phyloP scores from a whole-genome alignment of 257 asterid species.

The Apocynum venetum region DNA sequence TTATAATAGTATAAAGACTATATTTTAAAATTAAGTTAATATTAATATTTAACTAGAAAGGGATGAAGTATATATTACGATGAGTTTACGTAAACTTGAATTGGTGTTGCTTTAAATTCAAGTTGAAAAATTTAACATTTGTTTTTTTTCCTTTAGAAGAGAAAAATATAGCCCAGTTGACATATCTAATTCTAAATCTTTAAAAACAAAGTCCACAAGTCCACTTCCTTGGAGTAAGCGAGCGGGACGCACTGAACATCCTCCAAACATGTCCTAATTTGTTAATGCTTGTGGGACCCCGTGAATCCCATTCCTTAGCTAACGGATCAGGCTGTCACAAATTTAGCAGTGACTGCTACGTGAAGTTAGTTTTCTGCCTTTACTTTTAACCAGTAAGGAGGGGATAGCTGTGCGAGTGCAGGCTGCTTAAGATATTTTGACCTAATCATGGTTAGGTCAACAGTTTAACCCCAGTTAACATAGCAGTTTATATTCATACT shows the following conservation, averaged over 20 bases:
- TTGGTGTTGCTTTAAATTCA: too few relatives aligned
- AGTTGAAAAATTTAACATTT: too few relatives aligned
- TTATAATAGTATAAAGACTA: too few relatives aligned
- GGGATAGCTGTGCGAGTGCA: conserved; percentile 4
- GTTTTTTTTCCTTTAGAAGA: too few relatives aligned
- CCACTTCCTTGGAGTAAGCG: background rate
- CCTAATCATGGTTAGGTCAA: conserved; percentile 34
- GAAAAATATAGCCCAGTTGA: too few relatives aligned
- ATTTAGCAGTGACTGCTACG: conserved; percentile 31
- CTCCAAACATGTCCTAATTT: conserved; percentile 21
- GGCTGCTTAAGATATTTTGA: conserved; percentile 28
- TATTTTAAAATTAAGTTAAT: too few relatives aligned
- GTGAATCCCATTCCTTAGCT: background rate
- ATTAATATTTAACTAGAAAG: too few relatives aligned
- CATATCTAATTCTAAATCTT: too few relatives aligned
- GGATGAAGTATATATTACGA: too few relatives aligned
- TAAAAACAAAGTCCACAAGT: too few relatives aligned
- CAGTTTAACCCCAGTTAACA: conserved; percentile 38
- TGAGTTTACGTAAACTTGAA: too few relatives aligned
- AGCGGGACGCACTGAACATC: background rate
- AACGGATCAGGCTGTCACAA: conserved; percentile 19
- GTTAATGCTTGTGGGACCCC: conserved; percentile 10
- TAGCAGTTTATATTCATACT: conserved; percentile 41
- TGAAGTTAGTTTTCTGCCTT: conserved; percentile 25
- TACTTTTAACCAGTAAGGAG: conserved; percentile 10